Conservation (phyloP, 169 alveolate genomes). For the Eimeria falciformis region DNA sequence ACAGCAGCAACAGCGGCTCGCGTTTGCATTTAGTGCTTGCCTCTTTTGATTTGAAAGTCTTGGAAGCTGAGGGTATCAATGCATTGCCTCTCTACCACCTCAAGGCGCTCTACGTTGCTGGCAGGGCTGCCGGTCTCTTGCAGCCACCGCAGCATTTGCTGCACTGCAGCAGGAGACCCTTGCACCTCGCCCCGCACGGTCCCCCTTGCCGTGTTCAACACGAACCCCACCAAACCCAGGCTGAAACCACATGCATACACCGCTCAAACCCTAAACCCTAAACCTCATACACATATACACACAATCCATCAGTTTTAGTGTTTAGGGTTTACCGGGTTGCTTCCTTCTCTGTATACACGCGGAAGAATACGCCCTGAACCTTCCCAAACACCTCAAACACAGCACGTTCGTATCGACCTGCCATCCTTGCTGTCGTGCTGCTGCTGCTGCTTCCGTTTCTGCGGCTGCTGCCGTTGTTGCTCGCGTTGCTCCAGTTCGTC, state of each 20-base stretch:
- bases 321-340: constrained; percentile 7
- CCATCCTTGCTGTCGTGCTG: background rate
- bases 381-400: constrained; percentile 56
- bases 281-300: background rate
- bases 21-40: no score
- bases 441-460: background rate
- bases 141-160: constrained; percentile 13
- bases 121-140: constrained; percentile 33
- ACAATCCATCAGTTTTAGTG: background rate
- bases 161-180: background rate
- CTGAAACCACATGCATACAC: background rate
- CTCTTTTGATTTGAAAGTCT: background rate
- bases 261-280: background rate
- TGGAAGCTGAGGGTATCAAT: background rate
- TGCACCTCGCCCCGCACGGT: constrained; percentile 40
- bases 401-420: background rate
- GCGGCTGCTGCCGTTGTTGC: background rate
- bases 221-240: constrained; percentile 28
- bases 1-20: no score
- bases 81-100: background rate
- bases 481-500: background rate
- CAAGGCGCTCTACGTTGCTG: background rate
- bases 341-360: constrained; percentile 37
- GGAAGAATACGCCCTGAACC: constrained; percentile 56
- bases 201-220: constrained; percentile 24